Evolutionary conservation across 2,329 filamentous ascomycete genomes (phyloP).

Genomic region (Alternaria panax): DNA sequence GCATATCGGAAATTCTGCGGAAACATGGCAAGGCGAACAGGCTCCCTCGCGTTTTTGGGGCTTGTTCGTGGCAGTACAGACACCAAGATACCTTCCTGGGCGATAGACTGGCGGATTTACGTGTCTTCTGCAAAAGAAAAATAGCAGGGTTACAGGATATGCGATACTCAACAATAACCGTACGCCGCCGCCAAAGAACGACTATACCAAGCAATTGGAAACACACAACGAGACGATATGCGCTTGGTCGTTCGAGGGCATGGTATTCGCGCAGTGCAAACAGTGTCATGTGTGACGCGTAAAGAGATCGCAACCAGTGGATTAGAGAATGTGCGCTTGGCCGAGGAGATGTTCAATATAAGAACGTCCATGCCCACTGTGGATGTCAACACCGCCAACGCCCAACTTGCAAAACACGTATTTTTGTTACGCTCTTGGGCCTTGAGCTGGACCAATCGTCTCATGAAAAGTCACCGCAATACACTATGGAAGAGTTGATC

Average conservation of each 20-base stretch:
- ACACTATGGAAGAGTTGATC: not conserved
- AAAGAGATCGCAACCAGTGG: not conserved
- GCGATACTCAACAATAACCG: not conserved
- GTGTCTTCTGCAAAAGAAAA: not conserved
- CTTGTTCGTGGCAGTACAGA: constrained; percentile 2
- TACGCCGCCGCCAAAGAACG: not conserved
- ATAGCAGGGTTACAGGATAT: constrained; percentile 1
- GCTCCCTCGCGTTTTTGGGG: not conserved
- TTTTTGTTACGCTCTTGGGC: not conserved
- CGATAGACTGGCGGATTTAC: not conserved
- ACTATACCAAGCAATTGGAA: not conserved
- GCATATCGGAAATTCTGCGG: not conserved
- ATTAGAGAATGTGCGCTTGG: not conserved
- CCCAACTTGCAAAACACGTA: not conserved
- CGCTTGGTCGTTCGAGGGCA: not conserved
- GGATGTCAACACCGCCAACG: not conserved
- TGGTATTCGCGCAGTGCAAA: not conserved
- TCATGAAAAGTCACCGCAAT: not conserved
- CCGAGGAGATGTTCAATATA: not conserved
- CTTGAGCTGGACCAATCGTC: not conserved
- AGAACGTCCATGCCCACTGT: not conserved
- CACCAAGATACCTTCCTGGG: not conserved
- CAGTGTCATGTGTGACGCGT: not conserved
- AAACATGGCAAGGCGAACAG: not conserved
- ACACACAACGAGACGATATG: not conserved